These are phyloP conservation scores for Aspergillus ellipticus DNA, from an alignment of 495 filamentous ascomycete species.

Conservation along the genomic window DNA sequence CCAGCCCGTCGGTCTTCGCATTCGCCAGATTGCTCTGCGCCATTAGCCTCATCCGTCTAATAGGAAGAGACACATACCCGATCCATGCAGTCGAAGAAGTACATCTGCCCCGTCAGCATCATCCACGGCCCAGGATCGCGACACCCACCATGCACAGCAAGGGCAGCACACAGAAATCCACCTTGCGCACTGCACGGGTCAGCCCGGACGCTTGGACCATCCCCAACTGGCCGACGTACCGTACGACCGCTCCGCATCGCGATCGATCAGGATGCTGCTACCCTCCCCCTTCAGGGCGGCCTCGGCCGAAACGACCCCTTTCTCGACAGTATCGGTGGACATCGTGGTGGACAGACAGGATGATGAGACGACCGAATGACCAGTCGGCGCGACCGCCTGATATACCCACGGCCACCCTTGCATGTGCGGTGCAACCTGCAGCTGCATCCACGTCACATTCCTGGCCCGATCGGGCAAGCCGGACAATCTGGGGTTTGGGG, in stretches of 20 bases:
- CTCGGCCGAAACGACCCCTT: neutral
- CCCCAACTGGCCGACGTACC: slow-evolving; percentile 3
- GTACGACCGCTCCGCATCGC: slow-evolving; percentile 22
- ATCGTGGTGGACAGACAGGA: neutral
- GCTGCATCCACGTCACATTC: neutral
- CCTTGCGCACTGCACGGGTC: slow-evolving; percentile 19
- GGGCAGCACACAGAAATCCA: slow-evolving; percentile 30
- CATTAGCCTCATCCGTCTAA: slow-evolving; percentile 9
- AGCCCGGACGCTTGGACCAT: neutral
- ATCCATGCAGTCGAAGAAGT: slow-evolving; percentile 58
- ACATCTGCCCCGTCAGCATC: slow-evolving; percentile 39
- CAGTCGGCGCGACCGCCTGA: neutral
- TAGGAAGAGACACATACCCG: slow-evolving; percentile 42
- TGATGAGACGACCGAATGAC: too few species aligned
- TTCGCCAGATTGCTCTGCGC: slow-evolving; percentile 53
- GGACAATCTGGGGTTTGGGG: neutral
- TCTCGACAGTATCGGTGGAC: neutral
- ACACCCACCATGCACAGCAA: slow-evolving; percentile 31
- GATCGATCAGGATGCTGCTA: slow-evolving; percentile 15
- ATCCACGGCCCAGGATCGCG: neutral
- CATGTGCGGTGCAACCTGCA: slow-evolving; percentile 4
- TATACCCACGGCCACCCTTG: slow-evolving; percentile 1
- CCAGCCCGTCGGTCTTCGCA: slow-evolving; percentile 60
- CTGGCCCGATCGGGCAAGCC: neutral
- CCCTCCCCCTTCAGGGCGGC: neutral